These are phyloP conservation scores for Groenewaldozyma tartarivorans DNA, from an alignment of 805 yeast species.

Conservation along the genomic window DNA sequence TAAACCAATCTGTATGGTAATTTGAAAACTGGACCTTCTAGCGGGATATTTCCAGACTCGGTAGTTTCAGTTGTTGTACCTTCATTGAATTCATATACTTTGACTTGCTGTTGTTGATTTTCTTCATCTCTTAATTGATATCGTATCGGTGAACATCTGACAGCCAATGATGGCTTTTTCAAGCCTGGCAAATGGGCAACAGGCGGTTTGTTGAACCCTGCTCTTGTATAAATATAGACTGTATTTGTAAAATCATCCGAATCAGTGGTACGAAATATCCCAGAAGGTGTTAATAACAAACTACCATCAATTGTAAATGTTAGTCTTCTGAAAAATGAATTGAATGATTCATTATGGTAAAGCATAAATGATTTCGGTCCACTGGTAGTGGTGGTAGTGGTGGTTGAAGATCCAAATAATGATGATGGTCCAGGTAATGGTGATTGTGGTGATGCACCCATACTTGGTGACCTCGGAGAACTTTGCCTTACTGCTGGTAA, in stretches of 20 bases:
- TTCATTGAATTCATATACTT: no score
- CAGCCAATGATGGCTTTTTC: slow-evolving; percentile 74
- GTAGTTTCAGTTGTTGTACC: slow-evolving; percentile 4
- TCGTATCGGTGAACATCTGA: slow-evolving; percentile 62
- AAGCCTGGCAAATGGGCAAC: slow-evolving; percentile 72
- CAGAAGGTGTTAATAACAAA: slow-evolving; percentile 69
- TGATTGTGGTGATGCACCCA: slow-evolving; percentile 6
- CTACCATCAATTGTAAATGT: slow-evolving; percentile 87
- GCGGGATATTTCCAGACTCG: background rate
- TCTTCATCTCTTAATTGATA: slow-evolving; percentile 33
- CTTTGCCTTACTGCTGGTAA: slow-evolving; percentile 37
- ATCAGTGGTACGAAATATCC: slow-evolving; percentile 40
- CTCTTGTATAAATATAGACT: slow-evolving; percentile 69
- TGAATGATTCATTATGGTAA: slow-evolving; percentile 79
- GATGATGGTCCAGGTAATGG: slow-evolving; percentile 7
- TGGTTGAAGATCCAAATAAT: background rate
- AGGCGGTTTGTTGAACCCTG: slow-evolving; percentile 60
- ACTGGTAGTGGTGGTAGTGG: slow-evolving; percentile 6
- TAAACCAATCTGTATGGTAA: slow-evolving; percentile 75
- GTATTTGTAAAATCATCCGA: slow-evolving; percentile 48
- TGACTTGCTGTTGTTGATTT: no score
- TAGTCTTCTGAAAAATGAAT: slow-evolving; percentile 82
- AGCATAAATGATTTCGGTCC: slow-evolving; percentile 25
- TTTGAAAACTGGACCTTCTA: slow-evolving; percentile 32
- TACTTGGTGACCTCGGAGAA: slow-evolving; percentile 28